phyloP scores from a whole-genome alignment of 2,329 filamentous ascomycete species.

The Thelonectria rubi region DNA sequence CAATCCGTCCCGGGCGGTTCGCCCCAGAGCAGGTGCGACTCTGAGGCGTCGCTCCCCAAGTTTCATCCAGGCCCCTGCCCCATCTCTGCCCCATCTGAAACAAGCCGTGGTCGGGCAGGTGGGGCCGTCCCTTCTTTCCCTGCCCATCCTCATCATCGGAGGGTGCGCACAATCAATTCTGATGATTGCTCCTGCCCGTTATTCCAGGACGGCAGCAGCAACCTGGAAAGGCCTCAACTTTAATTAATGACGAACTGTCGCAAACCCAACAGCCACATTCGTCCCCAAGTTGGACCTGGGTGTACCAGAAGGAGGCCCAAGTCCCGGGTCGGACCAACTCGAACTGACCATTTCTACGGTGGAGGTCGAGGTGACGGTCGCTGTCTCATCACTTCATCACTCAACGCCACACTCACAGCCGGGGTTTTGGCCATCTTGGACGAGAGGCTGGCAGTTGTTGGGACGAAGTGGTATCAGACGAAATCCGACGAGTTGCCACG shows the following conservation, averaged over 20 bases:
- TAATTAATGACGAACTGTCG: background rate
- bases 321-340: background rate
- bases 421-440: background rate
- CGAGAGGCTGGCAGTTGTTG: background rate
- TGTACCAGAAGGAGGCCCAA: background rate
- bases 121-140: constrained; percentile 15
- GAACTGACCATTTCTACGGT: background rate
- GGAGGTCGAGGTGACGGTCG: background rate
- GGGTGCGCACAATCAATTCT: background rate
- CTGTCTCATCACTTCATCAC: background rate
- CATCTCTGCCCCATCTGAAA: constrained; percentile 38
- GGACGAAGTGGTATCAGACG: constrained; percentile 14
- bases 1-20: constrained; percentile 2
- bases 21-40: constrained; percentile 15
- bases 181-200: constrained; percentile 14
- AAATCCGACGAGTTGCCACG: constrained; percentile 2
- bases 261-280: background rate
- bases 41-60: constrained; percentile 18
- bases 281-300: background rate
- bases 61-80: constrained; percentile 28
- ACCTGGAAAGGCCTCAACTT: constrained; percentile 1
- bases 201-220: background rate
- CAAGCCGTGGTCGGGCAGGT: constrained; percentile 20
- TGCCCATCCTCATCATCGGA: background rate
- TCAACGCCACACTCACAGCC: background rate